Base-by-base conservation (phyloP, 2,329 filamentous ascomycete species). In the Leptodontidium sp. region DNA sequence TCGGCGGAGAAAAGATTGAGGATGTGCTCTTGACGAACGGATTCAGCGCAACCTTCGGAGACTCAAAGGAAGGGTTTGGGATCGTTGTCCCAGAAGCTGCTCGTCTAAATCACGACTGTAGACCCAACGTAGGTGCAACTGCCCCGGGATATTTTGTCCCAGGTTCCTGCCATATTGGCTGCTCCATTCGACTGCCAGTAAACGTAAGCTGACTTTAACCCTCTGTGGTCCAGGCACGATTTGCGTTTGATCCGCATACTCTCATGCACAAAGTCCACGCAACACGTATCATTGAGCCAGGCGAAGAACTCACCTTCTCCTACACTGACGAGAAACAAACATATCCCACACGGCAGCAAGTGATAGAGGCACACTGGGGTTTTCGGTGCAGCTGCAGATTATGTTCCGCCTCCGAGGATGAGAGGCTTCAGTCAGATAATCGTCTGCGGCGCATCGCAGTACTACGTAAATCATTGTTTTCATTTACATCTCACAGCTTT, bases 231-330 rank as follows among this genome's bases (percentile, higher is more conserved):
- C 21, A 59, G 55, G 55, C 55, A 38, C 55, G 68, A 2, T 71
- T 66, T 59, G 68, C 68, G 11, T 68, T 71, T 14, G 65, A 71
- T 58, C 21, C 65, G 4, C 32, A 61, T 9, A 58, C 67, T 43
- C 52, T 71, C 3, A 66, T 53, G 2, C 70, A 66, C 17, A 68
- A 66, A 61, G 63, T 68, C 24, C 70, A 71, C 45, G 70, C 70
- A 24, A 32, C 61, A 5, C 59, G 68, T n/a, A 59, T 35, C n/a
- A 71, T 71, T 14, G 11, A 64, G 14, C n/a, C 63, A 1, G 70
- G 70, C 24, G 70, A 71, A 53, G 70, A 71, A 50, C 57, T 71
- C 9, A 71, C 70, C n/a, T 66, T 71, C 29, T 68, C 67, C 14
- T 70, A 71, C 26, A 65, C 70, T 32, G 68, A 71, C 40, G 65